phyloP scores from a whole-genome alignment of 2,329 filamentous ascomycete species.

The Nemania diffusa region DNA sequence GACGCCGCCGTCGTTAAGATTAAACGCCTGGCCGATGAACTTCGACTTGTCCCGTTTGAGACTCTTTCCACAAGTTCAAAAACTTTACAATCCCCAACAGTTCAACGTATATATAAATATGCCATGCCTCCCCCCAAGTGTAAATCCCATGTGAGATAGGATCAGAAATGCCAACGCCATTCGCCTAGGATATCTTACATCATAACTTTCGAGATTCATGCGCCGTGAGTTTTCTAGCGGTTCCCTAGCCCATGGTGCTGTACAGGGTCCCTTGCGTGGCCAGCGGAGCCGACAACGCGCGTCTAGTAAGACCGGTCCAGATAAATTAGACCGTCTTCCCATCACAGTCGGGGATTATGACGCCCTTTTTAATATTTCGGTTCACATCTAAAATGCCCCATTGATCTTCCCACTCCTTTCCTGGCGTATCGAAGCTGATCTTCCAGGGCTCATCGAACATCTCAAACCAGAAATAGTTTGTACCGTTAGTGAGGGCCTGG shows the following conservation, averaged over 20 bases:
- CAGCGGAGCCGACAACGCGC: not conserved
- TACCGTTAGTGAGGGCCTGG: conserved; percentile 79
- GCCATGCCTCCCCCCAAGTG: not conserved
- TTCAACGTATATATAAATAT: conserved; percentile 10
- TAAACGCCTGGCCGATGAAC: conserved; percentile 7
- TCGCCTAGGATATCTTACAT: conserved; percentile 13
- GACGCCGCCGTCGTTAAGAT: not conserved
- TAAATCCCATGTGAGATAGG: conserved; percentile 7
- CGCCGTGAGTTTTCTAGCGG: conserved; percentile 16
- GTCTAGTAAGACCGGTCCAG: not conserved
- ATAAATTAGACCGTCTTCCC: conserved; percentile 71
- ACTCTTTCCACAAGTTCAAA: not conserved
- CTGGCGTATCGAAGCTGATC: conserved; percentile 72
- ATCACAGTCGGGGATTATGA: conserved; percentile 88
- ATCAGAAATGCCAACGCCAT: conserved; percentile 21
- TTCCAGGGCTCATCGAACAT: conserved; percentile 99
- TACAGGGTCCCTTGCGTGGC: conserved; percentile 10
- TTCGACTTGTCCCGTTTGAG: not conserved
- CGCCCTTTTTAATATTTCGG: conserved; percentile 82
- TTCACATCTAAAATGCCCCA: conserved; percentile 92
- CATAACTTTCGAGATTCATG: conserved; percentile 16
- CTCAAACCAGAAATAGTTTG: conserved; percentile 97
- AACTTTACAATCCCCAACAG: not conserved
- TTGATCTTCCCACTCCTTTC: conserved; percentile 89
- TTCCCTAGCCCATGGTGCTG: not conserved